Evolutionary conservation across 1,139 yeast species (phyloP).

Genomic region (Zygoascus hellenicus): DNA sequence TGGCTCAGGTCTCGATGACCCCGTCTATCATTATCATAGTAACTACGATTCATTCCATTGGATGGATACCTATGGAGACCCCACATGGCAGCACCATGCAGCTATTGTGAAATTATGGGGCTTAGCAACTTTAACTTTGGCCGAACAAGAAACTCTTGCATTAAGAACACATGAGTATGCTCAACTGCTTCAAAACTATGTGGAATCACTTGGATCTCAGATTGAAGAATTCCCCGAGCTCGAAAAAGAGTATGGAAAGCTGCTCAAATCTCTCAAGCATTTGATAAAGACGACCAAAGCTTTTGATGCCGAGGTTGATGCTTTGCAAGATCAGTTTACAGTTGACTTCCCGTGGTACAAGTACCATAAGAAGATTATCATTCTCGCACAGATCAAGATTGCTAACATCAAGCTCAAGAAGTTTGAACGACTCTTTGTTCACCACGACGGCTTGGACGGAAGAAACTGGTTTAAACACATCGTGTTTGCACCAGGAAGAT

Average conservation of each 20-base stretch:
- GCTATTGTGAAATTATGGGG: slow-evolving; percentile 50
- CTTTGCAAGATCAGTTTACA: slow-evolving; percentile 27
- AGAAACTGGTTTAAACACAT: slow-evolving; percentile 87
- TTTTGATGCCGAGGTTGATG: slow-evolving; percentile 29
- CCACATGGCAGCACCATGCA: slow-evolving; percentile 51
- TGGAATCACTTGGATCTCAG: slow-evolving; percentile 24
- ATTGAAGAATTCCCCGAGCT: slow-evolving; percentile 7
- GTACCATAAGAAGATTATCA: slow-evolving; percentile 27
- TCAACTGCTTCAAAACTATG: slow-evolving; percentile 31
- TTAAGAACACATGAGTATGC: slow-evolving; percentile 44
- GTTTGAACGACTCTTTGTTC: slow-evolving; percentile 59
- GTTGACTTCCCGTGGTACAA: slow-evolving; percentile 33
- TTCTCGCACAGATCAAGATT: slow-evolving; percentile 28
- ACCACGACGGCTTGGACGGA: slow-evolving; percentile 55
- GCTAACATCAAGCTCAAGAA: slow-evolving; percentile 33
- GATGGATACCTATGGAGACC: slow-evolving; percentile 58
- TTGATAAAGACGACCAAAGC: slow-evolving; percentile 22
- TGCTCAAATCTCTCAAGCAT: slow-evolving; percentile 24
- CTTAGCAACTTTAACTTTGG: slow-evolving; percentile 40
- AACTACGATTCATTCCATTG: slow-evolving; percentile 63
- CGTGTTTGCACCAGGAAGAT: slow-evolving; percentile 76
- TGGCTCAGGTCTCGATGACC: slow-evolving; percentile 36
- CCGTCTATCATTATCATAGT: slow-evolving; percentile 65
- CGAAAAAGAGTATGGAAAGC: slow-evolving; percentile 23
- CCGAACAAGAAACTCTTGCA: slow-evolving; percentile 43